A percentile compares a stretch with the other conserved stretches of the same genome.
phyloP scores from a whole-genome alignment of 2,329 filamentous ascomycete species.

The Thelonectria rubi region DNA sequence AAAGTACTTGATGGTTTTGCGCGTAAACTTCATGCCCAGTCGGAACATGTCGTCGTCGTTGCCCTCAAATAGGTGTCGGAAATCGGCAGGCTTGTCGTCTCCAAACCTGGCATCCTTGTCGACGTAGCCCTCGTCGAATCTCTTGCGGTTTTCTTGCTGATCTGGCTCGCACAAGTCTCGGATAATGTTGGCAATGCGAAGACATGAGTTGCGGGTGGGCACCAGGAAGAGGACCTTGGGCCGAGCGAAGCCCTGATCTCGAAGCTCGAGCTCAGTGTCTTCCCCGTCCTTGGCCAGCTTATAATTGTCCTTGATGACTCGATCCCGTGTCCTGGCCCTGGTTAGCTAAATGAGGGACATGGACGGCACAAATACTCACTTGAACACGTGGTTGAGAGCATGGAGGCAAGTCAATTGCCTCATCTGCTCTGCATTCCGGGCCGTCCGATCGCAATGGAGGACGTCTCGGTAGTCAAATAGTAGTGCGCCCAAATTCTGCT shows the following conservation, averaged over 20 bases:
- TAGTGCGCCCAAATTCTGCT: constrained; percentile 73
- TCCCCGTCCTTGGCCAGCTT: constrained; percentile 74
- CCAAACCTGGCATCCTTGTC: constrained; percentile 72
- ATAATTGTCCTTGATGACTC: constrained; percentile 91
- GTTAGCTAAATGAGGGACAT: constrained; percentile 27
- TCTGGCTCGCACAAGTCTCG: constrained; percentile 80
- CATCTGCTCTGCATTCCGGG: constrained; percentile 73
- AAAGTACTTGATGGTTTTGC: constrained; percentile 95
- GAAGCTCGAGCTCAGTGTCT: constrained; percentile 73
- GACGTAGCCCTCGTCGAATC: constrained; percentile 86
- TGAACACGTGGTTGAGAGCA: constrained; percentile 90
- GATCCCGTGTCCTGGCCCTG: constrained; percentile 75
- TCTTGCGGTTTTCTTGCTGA: constrained; percentile 93
- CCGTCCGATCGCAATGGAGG: constrained; percentile 76
- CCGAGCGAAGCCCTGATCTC: constrained; percentile 94
- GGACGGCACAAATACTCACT: constrained; percentile 57
- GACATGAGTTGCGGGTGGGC: constrained; percentile 87
- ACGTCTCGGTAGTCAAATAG: constrained; percentile 87
- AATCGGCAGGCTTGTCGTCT: constrained; percentile 83
- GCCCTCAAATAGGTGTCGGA: constrained; percentile 87
- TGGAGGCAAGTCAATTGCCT: constrained; percentile 82
- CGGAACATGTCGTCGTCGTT: constrained; percentile 99
- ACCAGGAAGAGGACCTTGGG: constrained; percentile 92
- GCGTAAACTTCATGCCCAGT: constrained; percentile 93
- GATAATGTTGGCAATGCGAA: constrained; percentile 80